These are phyloP conservation scores for Ehretia macrophylla DNA, from an alignment of 257 asterid species.

Conservation along the genomic window DNA sequence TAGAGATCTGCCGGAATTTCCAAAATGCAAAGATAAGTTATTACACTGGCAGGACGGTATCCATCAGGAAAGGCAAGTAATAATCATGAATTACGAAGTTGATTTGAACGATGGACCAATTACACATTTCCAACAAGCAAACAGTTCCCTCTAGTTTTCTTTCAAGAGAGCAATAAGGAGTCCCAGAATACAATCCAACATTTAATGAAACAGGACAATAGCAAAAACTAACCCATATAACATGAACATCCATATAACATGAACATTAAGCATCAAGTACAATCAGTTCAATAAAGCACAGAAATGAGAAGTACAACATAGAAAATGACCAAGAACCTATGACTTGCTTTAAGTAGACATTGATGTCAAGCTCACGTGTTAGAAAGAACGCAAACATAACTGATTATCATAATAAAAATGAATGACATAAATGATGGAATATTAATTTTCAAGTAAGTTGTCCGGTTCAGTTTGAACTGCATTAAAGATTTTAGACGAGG, in stretches of 20 bases:
- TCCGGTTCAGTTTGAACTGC: not conserved
- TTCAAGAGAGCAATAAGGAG: not conserved
- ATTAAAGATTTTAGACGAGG: not conserved
- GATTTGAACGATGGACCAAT: no score
- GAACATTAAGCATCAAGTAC: no score
- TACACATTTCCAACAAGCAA: not conserved
- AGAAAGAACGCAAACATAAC: no score
- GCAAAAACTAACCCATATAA: no score
- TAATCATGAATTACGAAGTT: not conserved
- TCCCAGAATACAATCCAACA: not conserved
- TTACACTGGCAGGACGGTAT: constrained; percentile 4
- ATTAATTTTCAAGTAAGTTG: no score
- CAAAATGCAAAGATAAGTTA: constrained; percentile 10
- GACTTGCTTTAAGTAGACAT: no score
- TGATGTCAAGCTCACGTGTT: no score
- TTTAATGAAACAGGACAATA: no score
- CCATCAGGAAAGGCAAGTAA: not conserved
- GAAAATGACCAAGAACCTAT: no score
- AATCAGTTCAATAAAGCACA: no score
- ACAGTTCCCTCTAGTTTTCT: not conserved
- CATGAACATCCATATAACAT: no score
- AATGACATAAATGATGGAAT: not conserved
- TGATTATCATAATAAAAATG: not conserved
- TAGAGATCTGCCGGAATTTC: constrained; percentile 49
- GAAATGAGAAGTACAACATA: no score